Evolutionary conservation across 1,284 basidiomycete genomes (phyloP).

Genomic region (Boletus hoseneyae): DNA sequence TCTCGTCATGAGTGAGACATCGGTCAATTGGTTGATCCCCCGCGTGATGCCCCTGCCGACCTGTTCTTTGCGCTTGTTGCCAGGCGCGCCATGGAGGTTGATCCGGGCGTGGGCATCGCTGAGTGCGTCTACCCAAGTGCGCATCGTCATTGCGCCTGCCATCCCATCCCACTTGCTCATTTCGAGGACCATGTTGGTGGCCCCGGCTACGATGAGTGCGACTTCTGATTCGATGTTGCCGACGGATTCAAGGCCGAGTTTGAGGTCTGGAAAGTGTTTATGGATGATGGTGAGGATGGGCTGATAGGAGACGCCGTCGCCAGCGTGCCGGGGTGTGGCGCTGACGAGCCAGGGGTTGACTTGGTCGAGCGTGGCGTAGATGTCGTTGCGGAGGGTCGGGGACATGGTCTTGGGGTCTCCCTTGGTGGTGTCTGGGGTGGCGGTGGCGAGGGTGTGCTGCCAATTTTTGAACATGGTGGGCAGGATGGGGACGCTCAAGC

Average conservation of each 20-base stretch:
- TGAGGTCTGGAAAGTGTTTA: slow-evolving; percentile 44
- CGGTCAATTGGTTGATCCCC: slow-evolving; percentile 46
- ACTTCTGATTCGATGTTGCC: slow-evolving; percentile 43
- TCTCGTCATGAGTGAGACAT: slow-evolving; percentile 46
- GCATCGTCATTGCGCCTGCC: slow-evolving; percentile 50
- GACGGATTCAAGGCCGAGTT: slow-evolving; percentile 42
- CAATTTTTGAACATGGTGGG: slow-evolving; percentile 44
- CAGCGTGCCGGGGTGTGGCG: slow-evolving; percentile 38
- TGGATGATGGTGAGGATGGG: slow-evolving; percentile 42
- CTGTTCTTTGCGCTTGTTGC: slow-evolving; percentile 33
- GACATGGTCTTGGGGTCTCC: slow-evolving; percentile 40
- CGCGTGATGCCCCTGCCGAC: slow-evolving; percentile 45
- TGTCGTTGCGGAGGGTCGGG: slow-evolving; percentile 44
- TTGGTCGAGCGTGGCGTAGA: slow-evolving; percentile 44
- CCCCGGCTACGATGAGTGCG: slow-evolving; percentile 44
- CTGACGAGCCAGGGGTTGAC: slow-evolving; percentile 43
- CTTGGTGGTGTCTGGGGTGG: slow-evolving; percentile 25
- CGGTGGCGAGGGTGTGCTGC: slow-evolving; percentile 37
- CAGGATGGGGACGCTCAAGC: background rate
- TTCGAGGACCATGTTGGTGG: slow-evolving; percentile 51
- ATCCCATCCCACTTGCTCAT: slow-evolving; percentile 52
- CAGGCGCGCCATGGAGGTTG: slow-evolving; percentile 12
- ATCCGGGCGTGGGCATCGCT: slow-evolving; percentile 37
- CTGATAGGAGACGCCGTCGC: slow-evolving; percentile 47
- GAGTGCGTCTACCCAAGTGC: slow-evolving; percentile 48